Base-by-base conservation (phyloP, 257 asterid genomes). In the Fraxinus excelsior region DNA sequence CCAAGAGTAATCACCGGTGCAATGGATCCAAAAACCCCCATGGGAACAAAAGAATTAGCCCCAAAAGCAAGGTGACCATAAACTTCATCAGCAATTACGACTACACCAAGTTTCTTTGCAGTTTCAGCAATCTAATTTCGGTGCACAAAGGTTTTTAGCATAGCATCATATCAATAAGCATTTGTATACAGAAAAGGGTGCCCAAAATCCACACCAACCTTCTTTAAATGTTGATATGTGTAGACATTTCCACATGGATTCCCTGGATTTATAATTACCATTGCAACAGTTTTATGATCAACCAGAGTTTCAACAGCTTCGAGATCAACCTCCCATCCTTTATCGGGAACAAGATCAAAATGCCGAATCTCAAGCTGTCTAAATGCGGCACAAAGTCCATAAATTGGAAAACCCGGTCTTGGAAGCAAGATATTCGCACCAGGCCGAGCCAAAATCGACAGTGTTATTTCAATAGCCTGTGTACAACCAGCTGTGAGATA, bases 401-500 rank as follows among this genome's bases (percentile, higher is more conserved):
- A 94, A 40, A 89, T 85, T 3, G 98, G 98, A 70, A 90, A 94
- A 21, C 98, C 92, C 10, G 97, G 97, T 73, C 92, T 90, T 9
- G 98, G 98, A 7, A 94, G 86, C 81, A 92, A 83, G 76, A 94
- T 81, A 38, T 94, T 94, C 38, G 93, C 85, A 7, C 96, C 93
- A 0, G 98, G 97, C n/a, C 90, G 83, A 16, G 87, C 87, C 79
- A 92, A 77, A 49, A 86, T 82, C 0, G 97, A 87, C 13, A 94
- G 58, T 29, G 92, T 82, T 73, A 85, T 76, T 79, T 94, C 98
- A 75, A 94, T 94, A 44, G 97, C 97, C 82, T 92, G 98, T 28
- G 98, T 92, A 46, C 98, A 94, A 29, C 98, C 98, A 7, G 91
- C 85, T 5, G 97, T 90, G 37, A 94, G 81, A 73, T 89, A 94